Base-by-base conservation (phyloP, 352 stramenopile species). In the Aphanomyces invadans region DNA sequence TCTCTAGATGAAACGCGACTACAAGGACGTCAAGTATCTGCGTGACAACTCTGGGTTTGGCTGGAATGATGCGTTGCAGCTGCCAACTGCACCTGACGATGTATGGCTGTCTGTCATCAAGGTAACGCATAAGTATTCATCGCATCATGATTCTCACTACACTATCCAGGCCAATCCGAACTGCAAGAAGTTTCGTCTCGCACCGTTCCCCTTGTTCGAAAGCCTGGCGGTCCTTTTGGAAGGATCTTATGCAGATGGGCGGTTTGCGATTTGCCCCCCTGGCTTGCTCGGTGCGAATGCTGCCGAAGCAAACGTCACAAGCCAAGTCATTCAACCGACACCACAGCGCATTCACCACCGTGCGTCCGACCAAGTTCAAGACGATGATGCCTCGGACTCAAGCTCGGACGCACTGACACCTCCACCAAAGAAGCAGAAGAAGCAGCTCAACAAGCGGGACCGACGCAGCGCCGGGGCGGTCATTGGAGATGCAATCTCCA, bases 1-100 rank as follows among this genome's bases (percentile, higher is more conserved):
- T 42, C 7, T 42, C 7, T 42, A 42, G 36, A 7, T 54, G 46
- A 54, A 54, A 54, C n/a, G 25, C 7, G 46, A 54, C 19, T 54
- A 54, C 46, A 54, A 54, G 21, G 46, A 54, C 46, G 46, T 54
- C 46, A 54, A 54, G 46, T 54, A 54, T 29, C 46, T 54, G 15
- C 46, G 46, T n/a, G 46, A 54, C n/a, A 54, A 54, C 46, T 54
- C 46, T n/a, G 46, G 46, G 26, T 54, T 54, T 54, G 46, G 46
- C 15, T 54, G 46, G 46, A 54, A 54, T 21, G n/a, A n/a, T 21
- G 46, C 11, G 46, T n/a, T 54, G 11, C n/a, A 29, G 10, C 46
- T 54, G 7, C 46, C 1, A 10, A 54, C 46, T 12, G 46, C 46
- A 21, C 46, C 46, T 11, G 46, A 54, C n/a, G 46, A 54, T 54